Conservation (phyloP, 306 rosid genomes). For the Lathyrus sativus region DNA sequence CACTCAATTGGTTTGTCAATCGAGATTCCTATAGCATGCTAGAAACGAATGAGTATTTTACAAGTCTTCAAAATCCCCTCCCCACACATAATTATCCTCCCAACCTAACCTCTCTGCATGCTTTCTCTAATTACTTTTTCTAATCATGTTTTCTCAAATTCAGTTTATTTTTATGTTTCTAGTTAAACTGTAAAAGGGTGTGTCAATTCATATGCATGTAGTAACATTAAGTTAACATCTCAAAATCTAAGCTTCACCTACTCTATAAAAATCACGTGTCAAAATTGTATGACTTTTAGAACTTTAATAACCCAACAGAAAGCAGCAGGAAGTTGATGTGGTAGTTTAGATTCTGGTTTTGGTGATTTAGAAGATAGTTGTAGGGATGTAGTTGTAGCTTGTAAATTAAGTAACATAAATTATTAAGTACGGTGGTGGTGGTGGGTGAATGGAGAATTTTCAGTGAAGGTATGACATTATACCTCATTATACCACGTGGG, state of each 20-base stretch:
- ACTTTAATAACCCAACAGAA: conserved; percentile 1
- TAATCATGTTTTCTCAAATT: background rate
- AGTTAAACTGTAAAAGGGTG: background rate
- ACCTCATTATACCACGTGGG: conserved; percentile 3
- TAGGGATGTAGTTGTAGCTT: conserved; percentile 4
- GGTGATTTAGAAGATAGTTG: background rate
- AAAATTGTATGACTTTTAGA: background rate
- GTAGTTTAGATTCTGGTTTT: conserved; percentile 8
- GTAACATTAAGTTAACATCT: background rate
- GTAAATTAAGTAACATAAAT: conserved; percentile 1
- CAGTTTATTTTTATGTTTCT: background rate
- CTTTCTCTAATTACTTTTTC: background rate
- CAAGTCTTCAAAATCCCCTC: background rate
- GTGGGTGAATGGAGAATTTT: conserved; percentile 7
- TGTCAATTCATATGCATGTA: background rate
- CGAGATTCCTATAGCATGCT: background rate
- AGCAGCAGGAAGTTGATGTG: conserved; percentile 10
- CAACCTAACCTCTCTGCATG: background rate
- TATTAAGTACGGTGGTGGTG: background rate
- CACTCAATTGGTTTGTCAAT: background rate
- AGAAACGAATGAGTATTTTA: background rate
- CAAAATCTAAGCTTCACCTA: background rate
- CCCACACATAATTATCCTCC: background rate
- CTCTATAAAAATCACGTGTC: conserved; percentile 3
- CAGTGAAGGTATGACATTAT: background rate